Conservation (phyloP, 164 flowering plant species). For the Akebia trifoliata region DNA sequence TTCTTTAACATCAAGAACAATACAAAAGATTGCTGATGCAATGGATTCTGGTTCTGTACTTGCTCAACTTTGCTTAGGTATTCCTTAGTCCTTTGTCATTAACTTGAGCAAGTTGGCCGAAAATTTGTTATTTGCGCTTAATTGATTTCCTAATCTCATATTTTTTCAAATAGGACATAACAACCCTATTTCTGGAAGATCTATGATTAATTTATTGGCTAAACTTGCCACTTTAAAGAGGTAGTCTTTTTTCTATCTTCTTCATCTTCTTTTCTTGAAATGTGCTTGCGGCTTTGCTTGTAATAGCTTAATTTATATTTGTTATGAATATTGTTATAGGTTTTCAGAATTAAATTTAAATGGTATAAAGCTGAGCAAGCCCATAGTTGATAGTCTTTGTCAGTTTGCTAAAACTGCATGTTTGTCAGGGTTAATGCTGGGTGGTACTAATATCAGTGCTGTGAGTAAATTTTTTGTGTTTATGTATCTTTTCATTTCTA, state of each 20-base stretch:
- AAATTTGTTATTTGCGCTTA: conserved; percentile 1
- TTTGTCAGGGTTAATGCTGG: conserved; percentile 71
- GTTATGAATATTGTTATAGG: conserved; percentile 27
- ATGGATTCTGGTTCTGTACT: conserved; percentile 55
- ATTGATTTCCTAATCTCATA: conserved; percentile 1
- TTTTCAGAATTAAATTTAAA: conserved; percentile 70
- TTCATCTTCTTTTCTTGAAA: background rate
- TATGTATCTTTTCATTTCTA: background rate
- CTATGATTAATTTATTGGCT: conserved; percentile 42
- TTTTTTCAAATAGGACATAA: conserved; percentile 56
- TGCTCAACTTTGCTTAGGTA: conserved; percentile 76
- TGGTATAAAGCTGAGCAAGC: conserved; percentile 72
- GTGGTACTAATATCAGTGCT: conserved; percentile 57
- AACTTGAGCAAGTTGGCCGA: background rate
- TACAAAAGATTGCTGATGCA: conserved; percentile 81
- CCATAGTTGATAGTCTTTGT: conserved; percentile 62
- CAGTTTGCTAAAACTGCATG: conserved; percentile 47
- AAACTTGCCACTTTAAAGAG: conserved; percentile 66
- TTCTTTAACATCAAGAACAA: conserved; percentile 85
- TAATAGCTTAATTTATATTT: background rate
- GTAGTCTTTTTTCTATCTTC: conserved; percentile 15
- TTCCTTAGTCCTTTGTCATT: background rate
- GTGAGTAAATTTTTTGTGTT: conserved; percentile 40
- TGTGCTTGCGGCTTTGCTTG: background rate
- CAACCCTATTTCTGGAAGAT: conserved; percentile 62